A percentile compares a stretch with the other conserved stretches of the same genome.
These are phyloP conservation scores for Tolypocladium pustulatum DNA, from an alignment of 2,329 filamentous ascomycete genomes.

Conservation along the genomic window DNA sequence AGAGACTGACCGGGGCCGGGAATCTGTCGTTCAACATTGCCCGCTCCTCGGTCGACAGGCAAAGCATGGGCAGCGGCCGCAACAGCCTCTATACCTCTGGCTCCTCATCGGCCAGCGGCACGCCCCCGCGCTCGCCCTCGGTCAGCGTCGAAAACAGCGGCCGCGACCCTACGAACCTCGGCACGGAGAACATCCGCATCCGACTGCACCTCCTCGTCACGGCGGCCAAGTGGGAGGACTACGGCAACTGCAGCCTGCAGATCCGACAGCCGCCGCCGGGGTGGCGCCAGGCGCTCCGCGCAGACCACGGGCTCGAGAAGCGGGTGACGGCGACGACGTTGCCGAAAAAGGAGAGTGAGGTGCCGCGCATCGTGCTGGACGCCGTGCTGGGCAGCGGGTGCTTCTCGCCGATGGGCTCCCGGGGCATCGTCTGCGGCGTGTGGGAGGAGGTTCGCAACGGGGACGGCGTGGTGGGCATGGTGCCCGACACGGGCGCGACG, in stretches of 20 bases:
- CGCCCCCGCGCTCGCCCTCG: slow-evolving; percentile 45
- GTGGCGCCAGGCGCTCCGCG: slow-evolving; percentile 46
- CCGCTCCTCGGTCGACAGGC: slow-evolving; percentile 60
- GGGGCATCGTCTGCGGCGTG: slow-evolving; percentile 80
- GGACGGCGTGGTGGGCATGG: slow-evolving; percentile 42
- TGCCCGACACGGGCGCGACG: slow-evolving; percentile 38
- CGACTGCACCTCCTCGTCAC: slow-evolving; percentile 72
- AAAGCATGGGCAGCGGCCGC: slow-evolving; percentile 36
- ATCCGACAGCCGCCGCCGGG: slow-evolving; percentile 66
- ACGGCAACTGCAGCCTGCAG: slow-evolving; percentile 73
- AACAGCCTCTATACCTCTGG: slow-evolving; percentile 53
- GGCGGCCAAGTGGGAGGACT: slow-evolving; percentile 78
- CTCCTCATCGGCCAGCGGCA: slow-evolving; percentile 38
- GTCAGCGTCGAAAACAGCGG: slow-evolving; percentile 42
- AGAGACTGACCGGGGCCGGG: slow-evolving; percentile 60
- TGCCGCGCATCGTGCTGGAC: slow-evolving; percentile 61
- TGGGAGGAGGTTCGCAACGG: slow-evolving; percentile 67
- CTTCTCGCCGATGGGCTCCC: slow-evolving; percentile 73
- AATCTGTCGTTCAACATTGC: slow-evolving; percentile 71
- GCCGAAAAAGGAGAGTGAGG: slow-evolving; percentile 46
- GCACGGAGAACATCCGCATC: slow-evolving; percentile 63
- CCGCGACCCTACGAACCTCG: slow-evolving; percentile 52
- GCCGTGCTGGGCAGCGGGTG: slow-evolving; percentile 75
- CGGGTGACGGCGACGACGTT: slow-evolving; percentile 70
- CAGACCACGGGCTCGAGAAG: slow-evolving; percentile 65